phyloP scores from a whole-genome alignment of 495 filamentous ascomycete genomes.

The Poronia punctata region DNA sequence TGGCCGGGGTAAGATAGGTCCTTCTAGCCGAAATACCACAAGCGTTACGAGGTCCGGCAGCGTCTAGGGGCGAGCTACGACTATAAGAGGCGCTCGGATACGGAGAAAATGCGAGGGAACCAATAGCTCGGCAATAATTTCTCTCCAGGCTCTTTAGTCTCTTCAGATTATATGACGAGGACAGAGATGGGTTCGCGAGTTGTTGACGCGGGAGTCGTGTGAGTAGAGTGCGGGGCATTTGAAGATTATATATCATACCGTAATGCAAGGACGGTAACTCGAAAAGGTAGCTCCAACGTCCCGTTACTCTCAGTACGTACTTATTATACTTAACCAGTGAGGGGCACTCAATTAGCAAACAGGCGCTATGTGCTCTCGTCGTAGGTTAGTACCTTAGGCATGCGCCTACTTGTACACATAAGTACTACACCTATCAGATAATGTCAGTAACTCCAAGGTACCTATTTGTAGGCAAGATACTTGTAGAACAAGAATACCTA shows the following conservation, averaged over 20 bases:
- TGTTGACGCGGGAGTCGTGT: conserved; percentile 25
- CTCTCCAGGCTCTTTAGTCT: too few species aligned
- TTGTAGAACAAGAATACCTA: too few species aligned
- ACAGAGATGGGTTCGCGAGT: conserved; percentile 8
- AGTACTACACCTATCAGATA: too few species aligned
- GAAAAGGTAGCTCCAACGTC: background rate
- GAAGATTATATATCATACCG: background rate
- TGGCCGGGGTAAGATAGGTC: conserved; percentile 39
- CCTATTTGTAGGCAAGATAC: too few species aligned
- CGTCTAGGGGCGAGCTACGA: background rate
- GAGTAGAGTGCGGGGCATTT: conserved; percentile 36
- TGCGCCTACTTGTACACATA: too few species aligned
- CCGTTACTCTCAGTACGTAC: too few species aligned
- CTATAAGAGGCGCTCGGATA: background rate
- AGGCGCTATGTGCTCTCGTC: background rate
- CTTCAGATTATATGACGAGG: conserved; percentile 6
- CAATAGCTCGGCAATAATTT: background rate
- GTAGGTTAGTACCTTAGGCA: background rate
- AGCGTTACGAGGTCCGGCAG: background rate
- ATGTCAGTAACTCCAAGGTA: too few species aligned
- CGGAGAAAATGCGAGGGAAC: background rate
- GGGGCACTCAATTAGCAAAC: conserved; percentile 7
- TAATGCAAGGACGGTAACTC: background rate
- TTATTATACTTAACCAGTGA: too few species aligned
- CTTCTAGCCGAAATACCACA: conserved; percentile 9